Conservation (phyloP, 768 basidiomycete genomes). For the Trametes meyenii region DNA sequence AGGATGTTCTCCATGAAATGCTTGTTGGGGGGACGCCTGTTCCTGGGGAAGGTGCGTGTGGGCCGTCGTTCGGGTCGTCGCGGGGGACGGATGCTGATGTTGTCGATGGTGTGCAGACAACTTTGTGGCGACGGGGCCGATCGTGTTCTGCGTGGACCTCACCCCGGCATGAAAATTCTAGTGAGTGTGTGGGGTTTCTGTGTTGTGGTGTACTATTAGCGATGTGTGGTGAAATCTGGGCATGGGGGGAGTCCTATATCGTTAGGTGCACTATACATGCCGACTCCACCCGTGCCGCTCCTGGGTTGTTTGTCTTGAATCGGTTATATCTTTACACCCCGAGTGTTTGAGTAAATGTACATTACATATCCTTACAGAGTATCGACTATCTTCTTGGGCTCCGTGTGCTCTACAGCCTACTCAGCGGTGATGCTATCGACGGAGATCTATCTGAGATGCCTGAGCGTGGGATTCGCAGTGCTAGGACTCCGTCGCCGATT, state of each 20-base stretch:
- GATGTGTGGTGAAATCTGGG: not conserved
- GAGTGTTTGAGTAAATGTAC: not conserved
- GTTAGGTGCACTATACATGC: too few relatives aligned
- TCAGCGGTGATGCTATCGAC: not conserved
- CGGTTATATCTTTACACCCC: not conserved
- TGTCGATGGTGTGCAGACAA: not conserved
- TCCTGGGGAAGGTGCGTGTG: not conserved
- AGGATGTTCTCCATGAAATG: not conserved
- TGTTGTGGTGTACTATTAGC: not conserved
- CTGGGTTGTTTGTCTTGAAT: not conserved
- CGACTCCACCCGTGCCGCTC: not conserved
- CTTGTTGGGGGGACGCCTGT: not conserved
- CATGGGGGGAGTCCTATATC: too few relatives aligned
- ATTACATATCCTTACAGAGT: not conserved
- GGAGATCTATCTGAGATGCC: not conserved
- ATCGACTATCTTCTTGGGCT: not conserved
- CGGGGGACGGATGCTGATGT: not conserved
- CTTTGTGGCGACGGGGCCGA: constrained; percentile 3
- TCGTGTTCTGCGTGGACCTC: constrained; percentile 23
- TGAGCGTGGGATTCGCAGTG: not conserved
- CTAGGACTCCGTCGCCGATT: not conserved
- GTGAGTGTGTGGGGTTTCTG: not conserved
- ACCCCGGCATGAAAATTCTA: constrained; percentile 5
- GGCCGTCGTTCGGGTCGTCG: not conserved
- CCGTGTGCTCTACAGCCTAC: not conserved